Percentiles rank a stretch among this genome's conserved stretches.
Evolutionary conservation across 306 rosid species (phyloP).

Genomic region (Calophaca sinica): DNA sequence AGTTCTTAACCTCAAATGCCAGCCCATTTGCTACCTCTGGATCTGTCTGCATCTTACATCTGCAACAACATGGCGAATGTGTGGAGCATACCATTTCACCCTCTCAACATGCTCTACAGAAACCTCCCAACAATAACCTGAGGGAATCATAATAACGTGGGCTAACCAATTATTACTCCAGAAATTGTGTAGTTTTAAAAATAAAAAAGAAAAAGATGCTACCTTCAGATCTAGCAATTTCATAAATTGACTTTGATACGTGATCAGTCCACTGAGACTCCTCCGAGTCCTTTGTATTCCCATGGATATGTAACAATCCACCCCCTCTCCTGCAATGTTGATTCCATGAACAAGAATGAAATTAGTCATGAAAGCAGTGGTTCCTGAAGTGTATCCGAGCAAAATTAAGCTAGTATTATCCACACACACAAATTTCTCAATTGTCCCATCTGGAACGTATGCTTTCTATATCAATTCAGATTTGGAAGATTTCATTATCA

Average conservation of each 20-base stretch:
- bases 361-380: neutral
- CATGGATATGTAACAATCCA: constrained; percentile 83
- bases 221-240: constrained; percentile 86
- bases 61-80: constrained; percentile 85
- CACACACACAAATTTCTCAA: constrained; percentile 3
- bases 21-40: constrained; percentile 39
- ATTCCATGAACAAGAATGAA: constrained; percentile 36
- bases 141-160: neutral
- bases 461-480: constrained; percentile 31
- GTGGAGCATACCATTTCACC: constrained; percentile 98
- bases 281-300: constrained; percentile 78
- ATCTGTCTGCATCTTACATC: constrained; percentile 75
- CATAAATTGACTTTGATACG: constrained; percentile 64
- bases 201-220: neutral
- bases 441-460: neutral
- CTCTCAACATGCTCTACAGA: constrained; percentile 76
- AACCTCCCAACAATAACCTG: constrained; percentile 87
- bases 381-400: neutral
- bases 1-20: constrained; percentile 26
- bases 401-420: constrained; percentile 25
- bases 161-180: constrained; percentile 10
- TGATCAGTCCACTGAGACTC: constrained; percentile 70
- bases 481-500: constrained; percentile 11
- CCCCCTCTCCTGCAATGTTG: constrained; percentile 75
- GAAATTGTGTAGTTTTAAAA: neutral